phyloP scores from a whole-genome alignment of 345 rosid species.

The Eucalyptus lansdowneana region DNA sequence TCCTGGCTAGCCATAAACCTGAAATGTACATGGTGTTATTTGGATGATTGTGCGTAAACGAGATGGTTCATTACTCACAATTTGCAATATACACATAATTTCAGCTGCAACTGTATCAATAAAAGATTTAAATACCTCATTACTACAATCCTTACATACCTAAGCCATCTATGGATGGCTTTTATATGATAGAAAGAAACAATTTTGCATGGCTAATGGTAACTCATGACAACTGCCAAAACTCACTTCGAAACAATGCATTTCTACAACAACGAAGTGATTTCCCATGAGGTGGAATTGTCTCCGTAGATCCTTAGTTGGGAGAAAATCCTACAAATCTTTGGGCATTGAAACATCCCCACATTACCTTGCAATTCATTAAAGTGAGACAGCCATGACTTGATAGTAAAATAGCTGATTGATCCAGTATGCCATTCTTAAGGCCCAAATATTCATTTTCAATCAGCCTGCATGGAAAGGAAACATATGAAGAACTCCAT shows the following conservation, averaged over 20 bases:
- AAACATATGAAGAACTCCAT: neutral
- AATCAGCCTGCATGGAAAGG: constrained; percentile 48
- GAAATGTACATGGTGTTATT: neutral
- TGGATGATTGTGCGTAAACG: neutral
- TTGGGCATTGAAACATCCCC: neutral
- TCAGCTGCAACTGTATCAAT: neutral
- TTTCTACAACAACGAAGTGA: neutral
- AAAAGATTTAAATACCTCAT: neutral
- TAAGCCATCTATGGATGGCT: neutral
- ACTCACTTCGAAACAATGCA: neutral
- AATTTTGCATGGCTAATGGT: neutral
- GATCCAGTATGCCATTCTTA: constrained; percentile 91
- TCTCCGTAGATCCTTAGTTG: neutral
- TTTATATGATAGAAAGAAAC: neutral
- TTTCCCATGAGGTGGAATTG: neutral
- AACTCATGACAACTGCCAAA: neutral
- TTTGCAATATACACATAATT: neutral
- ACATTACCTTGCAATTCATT: constrained; percentile 88
- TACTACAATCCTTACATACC: neutral
- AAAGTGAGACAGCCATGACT: constrained; percentile 62
- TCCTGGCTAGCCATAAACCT: neutral
- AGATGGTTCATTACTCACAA: neutral
- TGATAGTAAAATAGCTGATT: constrained; percentile 88
- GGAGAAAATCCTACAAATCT: too few species aligned
- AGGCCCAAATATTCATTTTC: constrained; percentile 90